A percentile compares a stretch with the other conserved stretches of the same genome.
Conservation (phyloP, 176 grass and related monocot species). For the Themeda triandra region DNA sequence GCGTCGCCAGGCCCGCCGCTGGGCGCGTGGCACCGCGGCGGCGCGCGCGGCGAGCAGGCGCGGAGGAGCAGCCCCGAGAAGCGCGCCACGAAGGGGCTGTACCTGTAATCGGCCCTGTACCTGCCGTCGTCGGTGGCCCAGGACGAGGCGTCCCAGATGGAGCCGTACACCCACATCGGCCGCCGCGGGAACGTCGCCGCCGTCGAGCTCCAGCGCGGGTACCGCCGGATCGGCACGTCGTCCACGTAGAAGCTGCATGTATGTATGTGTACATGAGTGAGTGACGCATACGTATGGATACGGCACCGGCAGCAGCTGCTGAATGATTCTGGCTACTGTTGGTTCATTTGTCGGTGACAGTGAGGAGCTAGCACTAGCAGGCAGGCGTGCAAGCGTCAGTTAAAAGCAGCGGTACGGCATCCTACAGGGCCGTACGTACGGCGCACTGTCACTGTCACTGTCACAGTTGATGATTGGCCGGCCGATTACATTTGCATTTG, state of each 20-base stretch:
- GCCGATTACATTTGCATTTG: too few relatives aligned
- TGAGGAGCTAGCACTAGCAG: too few relatives aligned
- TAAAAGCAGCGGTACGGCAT: too few relatives aligned
- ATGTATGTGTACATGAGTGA: too few relatives aligned
- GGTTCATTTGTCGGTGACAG: too few relatives aligned
- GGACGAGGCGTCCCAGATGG: constrained; percentile 74
- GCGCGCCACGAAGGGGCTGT: constrained; percentile 56
- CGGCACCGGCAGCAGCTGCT: too few relatives aligned
- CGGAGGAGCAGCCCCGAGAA: constrained; percentile 48
- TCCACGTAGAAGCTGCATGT: constrained; percentile 57
- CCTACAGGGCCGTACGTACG: too few relatives aligned
- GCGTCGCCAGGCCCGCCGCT: background rate
- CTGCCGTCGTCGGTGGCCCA: constrained; percentile 73
- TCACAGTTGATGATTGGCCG: too few relatives aligned
- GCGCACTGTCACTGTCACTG: too few relatives aligned
- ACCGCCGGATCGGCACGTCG: constrained; percentile 58
- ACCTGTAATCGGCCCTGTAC: constrained; percentile 61
- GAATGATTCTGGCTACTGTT: too few relatives aligned
- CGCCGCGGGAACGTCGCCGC: constrained; percentile 34
- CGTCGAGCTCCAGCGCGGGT: constrained; percentile 21
- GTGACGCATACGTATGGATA: too few relatives aligned
- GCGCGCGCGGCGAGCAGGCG: constrained; percentile 33
- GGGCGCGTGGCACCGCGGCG: constrained; percentile 17
- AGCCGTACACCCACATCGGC: constrained; percentile 70
- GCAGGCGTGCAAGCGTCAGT: too few relatives aligned